Conservation (phyloP, 331 rosid species). For the Malus hybrid region DNA sequence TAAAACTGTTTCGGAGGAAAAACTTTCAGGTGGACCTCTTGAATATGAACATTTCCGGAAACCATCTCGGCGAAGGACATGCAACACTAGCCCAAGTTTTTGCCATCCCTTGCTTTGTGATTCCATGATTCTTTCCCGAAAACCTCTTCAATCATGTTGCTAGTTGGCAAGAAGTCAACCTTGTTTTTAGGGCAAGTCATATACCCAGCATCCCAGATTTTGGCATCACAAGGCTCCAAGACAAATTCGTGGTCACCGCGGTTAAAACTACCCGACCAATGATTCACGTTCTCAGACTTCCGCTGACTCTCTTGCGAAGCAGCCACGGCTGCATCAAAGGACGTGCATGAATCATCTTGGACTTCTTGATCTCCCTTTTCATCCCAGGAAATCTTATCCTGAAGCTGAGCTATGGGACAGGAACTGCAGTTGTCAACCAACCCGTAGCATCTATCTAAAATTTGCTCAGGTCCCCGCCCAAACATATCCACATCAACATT, state of each 20-base stretch:
- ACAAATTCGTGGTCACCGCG: conserved; percentile 45
- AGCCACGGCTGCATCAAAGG: conserved; percentile 31
- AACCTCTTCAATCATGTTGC: conserved; percentile 91
- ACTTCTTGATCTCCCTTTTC: conserved; percentile 37
- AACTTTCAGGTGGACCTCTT: conserved; percentile 8
- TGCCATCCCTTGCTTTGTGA: conserved; percentile 44
- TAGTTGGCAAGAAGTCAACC: conserved; percentile 76
- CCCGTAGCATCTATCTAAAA: conserved; percentile 16
- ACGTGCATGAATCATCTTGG: conserved; percentile 53
- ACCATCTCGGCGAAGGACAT: conserved; percentile 1
- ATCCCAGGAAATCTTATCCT: conserved; percentile 27
- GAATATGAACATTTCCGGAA: conserved; percentile 1
- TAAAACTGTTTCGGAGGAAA: conserved; percentile 13
- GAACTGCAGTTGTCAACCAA: conserved; percentile 18
- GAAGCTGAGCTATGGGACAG: conserved; percentile 11
- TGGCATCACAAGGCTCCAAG: conserved; percentile 61
- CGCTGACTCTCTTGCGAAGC: conserved; percentile 31
- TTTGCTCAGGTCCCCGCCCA: conserved; percentile 12
- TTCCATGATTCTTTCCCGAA: conserved; percentile 56
- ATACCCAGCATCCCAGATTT: conserved; percentile 69
- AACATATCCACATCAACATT: conserved; percentile 12
- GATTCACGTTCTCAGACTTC: conserved; percentile 40
- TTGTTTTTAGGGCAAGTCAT: conserved; percentile 36
- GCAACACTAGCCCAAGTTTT: conserved; percentile 34
- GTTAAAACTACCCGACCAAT: conserved; percentile 35